phyloP scores from a whole-genome alignment of 2,329 filamentous ascomycete species.

The Fusarium sp. region DNA sequence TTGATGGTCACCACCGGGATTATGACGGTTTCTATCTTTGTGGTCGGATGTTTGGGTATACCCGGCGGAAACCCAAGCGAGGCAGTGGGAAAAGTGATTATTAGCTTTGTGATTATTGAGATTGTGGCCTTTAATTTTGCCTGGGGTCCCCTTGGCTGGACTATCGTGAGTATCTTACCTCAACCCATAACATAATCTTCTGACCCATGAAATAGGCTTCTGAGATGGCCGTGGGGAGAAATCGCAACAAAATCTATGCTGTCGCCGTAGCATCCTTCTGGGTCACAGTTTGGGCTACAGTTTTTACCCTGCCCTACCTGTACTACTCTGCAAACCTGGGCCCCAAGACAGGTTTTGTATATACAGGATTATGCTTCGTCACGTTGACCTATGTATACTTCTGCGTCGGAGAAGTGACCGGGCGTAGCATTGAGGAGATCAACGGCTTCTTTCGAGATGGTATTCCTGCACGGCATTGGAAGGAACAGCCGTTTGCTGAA shows the following conservation, averaged over 20 bases:
- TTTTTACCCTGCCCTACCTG: constrained; percentile 57
- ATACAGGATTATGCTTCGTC: constrained; percentile 52
- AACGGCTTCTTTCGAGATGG: constrained; percentile 48
- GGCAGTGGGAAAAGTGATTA: constrained; percentile 55
- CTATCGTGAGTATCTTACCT: constrained; percentile 48
- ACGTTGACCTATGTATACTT: constrained; percentile 55
- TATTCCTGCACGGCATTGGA: constrained; percentile 48
- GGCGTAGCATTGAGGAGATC: constrained; percentile 50
- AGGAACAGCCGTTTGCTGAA: constrained; percentile 40
- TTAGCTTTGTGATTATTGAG: constrained; percentile 58
- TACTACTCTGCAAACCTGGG: constrained; percentile 57
- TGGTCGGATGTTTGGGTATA: constrained; percentile 58
- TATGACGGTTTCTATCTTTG: constrained; percentile 57
- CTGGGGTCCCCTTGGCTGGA: constrained; percentile 56
- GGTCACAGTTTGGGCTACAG: constrained; percentile 57
- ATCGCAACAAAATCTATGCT: constrained; percentile 53
- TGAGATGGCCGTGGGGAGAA: constrained; percentile 63
- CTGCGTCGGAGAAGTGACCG: constrained; percentile 52
- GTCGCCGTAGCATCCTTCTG: constrained; percentile 59
- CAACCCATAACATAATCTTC: not conserved
- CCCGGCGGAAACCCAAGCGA: constrained; percentile 47
- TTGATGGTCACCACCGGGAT: constrained; percentile 56
- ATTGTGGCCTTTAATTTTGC: constrained; percentile 62
- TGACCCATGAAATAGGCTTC: constrained; percentile 49
- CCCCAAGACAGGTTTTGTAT: constrained; percentile 57